phyloP scores from a whole-genome alignment of 1,284 basidiomycete genomes.

The Kalmanozyma brasiliensis region DNA sequence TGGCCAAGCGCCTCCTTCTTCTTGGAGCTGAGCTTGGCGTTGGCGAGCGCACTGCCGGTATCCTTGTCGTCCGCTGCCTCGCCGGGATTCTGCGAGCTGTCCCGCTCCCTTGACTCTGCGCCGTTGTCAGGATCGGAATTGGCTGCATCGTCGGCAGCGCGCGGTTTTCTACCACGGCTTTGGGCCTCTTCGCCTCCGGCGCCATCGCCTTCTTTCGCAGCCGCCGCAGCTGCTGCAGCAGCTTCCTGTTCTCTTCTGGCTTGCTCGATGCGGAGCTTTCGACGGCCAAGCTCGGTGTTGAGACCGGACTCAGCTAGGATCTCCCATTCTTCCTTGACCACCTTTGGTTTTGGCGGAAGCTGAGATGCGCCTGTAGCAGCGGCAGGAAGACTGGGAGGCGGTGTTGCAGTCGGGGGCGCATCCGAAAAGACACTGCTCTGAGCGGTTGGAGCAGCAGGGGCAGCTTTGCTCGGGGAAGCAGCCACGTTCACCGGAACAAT shows the following conservation, averaged over 20 bases:
- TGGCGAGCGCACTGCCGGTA: conserved; percentile 60
- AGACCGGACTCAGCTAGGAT: conserved; percentile 52
- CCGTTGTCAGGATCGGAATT: conserved; percentile 27
- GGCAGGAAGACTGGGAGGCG: not conserved
- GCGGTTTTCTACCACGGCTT: conserved; percentile 22
- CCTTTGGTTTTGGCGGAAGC: conserved; percentile 36
- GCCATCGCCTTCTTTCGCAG: conserved; percentile 10
- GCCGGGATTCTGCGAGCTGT: conserved; percentile 17
- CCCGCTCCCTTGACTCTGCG: conserved; percentile 30
- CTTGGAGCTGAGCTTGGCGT: conserved; percentile 65
- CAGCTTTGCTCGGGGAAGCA: not conserved
- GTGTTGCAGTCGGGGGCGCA: not conserved
- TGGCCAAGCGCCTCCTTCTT: conserved; percentile 82
- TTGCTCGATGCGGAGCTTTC: conserved; percentile 49
- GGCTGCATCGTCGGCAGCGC: conserved; percentile 19
- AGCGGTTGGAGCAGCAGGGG: not conserved
- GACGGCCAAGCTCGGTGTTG: conserved; percentile 52
- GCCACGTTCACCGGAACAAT: conserved; percentile 1
- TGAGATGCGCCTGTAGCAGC: conserved; percentile 16
- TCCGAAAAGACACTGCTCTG: no score
- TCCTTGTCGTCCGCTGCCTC: conserved; percentile 51
- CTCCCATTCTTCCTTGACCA: conserved; percentile 55
- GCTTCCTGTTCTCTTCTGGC: conserved; percentile 37
- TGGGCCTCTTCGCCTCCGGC: conserved; percentile 12
- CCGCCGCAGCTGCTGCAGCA: conserved; percentile 20